These are phyloP conservation scores for Camellia japonica DNA, from an alignment of 148 eudicot genomes.

Conservation along the genomic window DNA sequence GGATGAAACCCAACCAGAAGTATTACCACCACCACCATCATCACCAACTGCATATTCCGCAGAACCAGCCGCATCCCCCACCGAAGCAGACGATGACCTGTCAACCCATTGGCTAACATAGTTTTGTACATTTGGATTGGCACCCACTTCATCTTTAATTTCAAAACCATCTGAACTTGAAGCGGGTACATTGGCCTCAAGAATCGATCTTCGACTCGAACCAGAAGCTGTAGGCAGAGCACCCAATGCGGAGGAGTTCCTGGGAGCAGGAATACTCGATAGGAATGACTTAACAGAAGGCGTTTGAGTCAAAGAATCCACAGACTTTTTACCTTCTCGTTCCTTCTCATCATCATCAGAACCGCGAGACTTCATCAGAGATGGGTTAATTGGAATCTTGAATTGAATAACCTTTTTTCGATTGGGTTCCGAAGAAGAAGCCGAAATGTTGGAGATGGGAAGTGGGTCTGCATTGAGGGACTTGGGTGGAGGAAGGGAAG, in stretches of 20 bases:
- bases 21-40: constrained; percentile 19
- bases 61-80: constrained; percentile 17
- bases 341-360: constrained; percentile 32
- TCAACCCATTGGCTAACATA: constrained; percentile 21
- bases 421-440: constrained; percentile 19
- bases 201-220: constrained; percentile 50
- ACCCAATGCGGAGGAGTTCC: constrained; percentile 52
- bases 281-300: constrained; percentile 57
- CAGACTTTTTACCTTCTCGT: constrained; percentile 35
- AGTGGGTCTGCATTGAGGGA: constrained; percentile 16
- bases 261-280: constrained; percentile 77
- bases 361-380: constrained; percentile 7
- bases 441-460: constrained; percentile 21
- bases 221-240: constrained; percentile 38
- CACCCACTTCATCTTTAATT: constrained; percentile 22
- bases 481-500: constrained; percentile 53
- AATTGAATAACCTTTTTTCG: constrained; percentile 61
- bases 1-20: constrained; percentile 27
- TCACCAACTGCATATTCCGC: constrained; percentile 15
- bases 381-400: constrained; percentile 44
- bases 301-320: constrained; percentile 22
- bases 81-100: constrained; percentile 15
- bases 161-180: constrained; percentile 13
- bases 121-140: constrained; percentile 14
- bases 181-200: constrained; percentile 35